Evolutionary conservation across 1,284 basidiomycete genomes (phyloP).

Genomic region (Ganoderma resinaceum): DNA sequence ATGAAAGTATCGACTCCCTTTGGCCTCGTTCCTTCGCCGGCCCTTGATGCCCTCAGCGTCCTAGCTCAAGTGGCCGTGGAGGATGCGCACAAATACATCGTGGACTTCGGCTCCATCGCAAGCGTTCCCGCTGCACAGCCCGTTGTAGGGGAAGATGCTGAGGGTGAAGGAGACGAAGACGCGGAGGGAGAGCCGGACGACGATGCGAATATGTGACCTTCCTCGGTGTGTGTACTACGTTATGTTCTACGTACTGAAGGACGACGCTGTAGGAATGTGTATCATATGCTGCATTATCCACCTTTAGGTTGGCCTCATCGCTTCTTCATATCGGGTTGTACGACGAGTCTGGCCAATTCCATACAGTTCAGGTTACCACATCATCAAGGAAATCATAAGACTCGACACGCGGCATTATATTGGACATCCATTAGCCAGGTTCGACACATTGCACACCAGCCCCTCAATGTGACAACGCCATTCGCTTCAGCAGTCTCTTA

Average conservation of each 20-base stretch:
- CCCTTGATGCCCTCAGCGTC: constrained; percentile 14
- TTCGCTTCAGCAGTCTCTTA: background rate
- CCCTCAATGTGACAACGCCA: background rate
- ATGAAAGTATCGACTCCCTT: constrained; percentile 31
- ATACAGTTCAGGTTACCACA: background rate
- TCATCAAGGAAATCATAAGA: background rate
- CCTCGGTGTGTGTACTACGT: constrained; percentile 28
- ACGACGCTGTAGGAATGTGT: constrained; percentile 29
- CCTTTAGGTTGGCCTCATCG: constrained; percentile 2
- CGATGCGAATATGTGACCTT: constrained; percentile 25
- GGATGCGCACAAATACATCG: constrained; percentile 5
- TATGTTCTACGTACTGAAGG: constrained; percentile 25
- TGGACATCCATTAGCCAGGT: background rate
- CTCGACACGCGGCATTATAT: background rate
- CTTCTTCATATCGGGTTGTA: background rate
- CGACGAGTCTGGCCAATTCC: background rate
- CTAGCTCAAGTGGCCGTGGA: constrained; percentile 18
- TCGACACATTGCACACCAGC: background rate
- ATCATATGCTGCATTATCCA: constrained; percentile 49
- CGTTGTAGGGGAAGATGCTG: constrained; percentile 38
- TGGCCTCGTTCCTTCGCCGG: constrained; percentile 4
- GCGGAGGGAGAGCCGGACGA: constrained; percentile 43
- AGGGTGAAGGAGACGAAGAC: constrained; percentile 44
- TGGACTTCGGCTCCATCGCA: constrained; percentile 3
- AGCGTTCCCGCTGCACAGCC: background rate